These are phyloP conservation scores for Venturia carpophila DNA, from an alignment of 2,329 filamentous ascomycete species.

Conservation along the genomic window DNA sequence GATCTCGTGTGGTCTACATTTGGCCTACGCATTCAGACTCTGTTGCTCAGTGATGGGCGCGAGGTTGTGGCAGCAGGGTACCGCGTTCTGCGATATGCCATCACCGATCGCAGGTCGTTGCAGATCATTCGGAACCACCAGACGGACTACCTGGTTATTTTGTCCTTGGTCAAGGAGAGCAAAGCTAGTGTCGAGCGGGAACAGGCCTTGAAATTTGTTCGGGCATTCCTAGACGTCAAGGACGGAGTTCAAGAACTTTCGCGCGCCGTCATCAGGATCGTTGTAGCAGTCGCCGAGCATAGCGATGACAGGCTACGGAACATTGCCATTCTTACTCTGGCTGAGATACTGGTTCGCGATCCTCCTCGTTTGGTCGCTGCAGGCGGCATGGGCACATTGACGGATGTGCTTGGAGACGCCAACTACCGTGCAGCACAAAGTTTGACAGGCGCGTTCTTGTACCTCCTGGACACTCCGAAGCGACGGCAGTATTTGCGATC, in stretches of 20 bases:
- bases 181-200: conserved; percentile 97
- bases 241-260: conserved; percentile 84
- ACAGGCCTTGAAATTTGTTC: conserved; percentile 91
- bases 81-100: conserved; percentile 84
- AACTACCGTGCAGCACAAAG: conserved; percentile 90
- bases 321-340: conserved; percentile 87
- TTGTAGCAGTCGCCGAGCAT: conserved; percentile 84
- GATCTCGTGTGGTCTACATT: conserved; percentile 95
- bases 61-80: conserved; percentile 95
- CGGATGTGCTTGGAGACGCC: conserved; percentile 85
- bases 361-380: conserved; percentile 73
- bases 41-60: conserved; percentile 90
- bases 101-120: conserved; percentile 83
- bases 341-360: conserved; percentile 83
- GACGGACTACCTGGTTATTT: conserved; percentile 84
- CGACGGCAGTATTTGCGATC: conserved; percentile 75
- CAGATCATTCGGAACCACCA: conserved; percentile 81
- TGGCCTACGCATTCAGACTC: conserved; percentile 84
- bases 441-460: conserved; percentile 77
- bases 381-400: conserved; percentile 76
- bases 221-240: conserved; percentile 92
- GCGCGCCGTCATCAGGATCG: conserved; percentile 74
- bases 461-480: conserved; percentile 76
- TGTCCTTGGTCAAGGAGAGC: conserved; percentile 88
- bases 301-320: conserved; percentile 76